Conservation (phyloP, 2,329 filamentous ascomycete species). For the Pestalotiopsis sp. region DNA sequence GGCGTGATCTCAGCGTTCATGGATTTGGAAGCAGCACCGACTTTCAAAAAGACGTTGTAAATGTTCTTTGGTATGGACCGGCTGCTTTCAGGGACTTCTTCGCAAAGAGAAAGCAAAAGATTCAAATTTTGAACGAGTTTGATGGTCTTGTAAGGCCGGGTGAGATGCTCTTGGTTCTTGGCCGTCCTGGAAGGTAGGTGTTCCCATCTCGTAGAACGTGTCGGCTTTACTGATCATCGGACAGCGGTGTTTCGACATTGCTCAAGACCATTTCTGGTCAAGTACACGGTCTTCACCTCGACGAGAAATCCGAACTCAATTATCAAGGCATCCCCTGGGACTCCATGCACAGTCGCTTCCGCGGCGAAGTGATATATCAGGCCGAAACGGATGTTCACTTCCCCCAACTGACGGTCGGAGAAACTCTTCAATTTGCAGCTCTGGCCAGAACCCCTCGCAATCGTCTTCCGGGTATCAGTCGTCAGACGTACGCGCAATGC, state of each 20-base stretch:
- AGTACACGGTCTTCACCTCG: slow-evolving; percentile 51
- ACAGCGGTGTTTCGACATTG: slow-evolving; percentile 56
- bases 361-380: slow-evolving; percentile 64
- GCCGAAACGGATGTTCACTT: slow-evolving; percentile 68
- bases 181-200: slow-evolving; percentile 44
- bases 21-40: slow-evolving; percentile 38
- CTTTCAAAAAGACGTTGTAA: slow-evolving; percentile 37
- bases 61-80: slow-evolving; percentile 27
- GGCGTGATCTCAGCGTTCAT: slow-evolving; percentile 39
- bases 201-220: not conserved
- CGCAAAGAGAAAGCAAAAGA: slow-evolving; percentile 32
- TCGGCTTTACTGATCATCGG: not conserved
- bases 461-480: slow-evolving; percentile 59
- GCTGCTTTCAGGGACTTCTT: slow-evolving; percentile 24
- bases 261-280: slow-evolving; percentile 60
- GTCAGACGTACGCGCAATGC: slow-evolving; percentile 44
- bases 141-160: slow-evolving; percentile 54
- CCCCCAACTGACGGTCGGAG: slow-evolving; percentile 64
- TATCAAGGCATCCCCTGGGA: slow-evolving; percentile 46
- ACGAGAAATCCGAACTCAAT: slow-evolving; percentile 46
- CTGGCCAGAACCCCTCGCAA: slow-evolving; percentile 63
- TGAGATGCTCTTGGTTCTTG: slow-evolving; percentile 51
- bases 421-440: slow-evolving; percentile 66
- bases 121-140: slow-evolving; percentile 54
- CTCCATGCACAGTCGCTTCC: slow-evolving; percentile 45